phyloP scores from a whole-genome alignment of 208 protist species.

The Herpetomonas muscarum region DNA sequence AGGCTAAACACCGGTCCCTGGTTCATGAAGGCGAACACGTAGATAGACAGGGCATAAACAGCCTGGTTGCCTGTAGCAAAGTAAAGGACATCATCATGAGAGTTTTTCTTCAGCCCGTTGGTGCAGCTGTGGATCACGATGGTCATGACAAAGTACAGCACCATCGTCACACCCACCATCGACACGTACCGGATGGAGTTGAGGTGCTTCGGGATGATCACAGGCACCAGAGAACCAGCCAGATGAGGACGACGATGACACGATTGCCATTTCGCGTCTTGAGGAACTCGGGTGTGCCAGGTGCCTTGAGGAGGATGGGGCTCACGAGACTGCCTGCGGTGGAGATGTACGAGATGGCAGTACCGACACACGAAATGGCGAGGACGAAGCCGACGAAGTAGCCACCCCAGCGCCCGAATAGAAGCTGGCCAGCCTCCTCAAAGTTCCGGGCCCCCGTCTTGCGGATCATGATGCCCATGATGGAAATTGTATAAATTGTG shows the following conservation, averaged over 20 bases:
- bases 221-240: slow-evolving; percentile 61
- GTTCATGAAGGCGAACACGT: slow-evolving; percentile 61
- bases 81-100: slow-evolving; percentile 25
- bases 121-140: slow-evolving; percentile 39
- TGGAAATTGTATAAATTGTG: slow-evolving; percentile 57
- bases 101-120: slow-evolving; percentile 23
- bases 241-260: slow-evolving; percentile 32
- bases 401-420: slow-evolving; percentile 57
- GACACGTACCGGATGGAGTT: slow-evolving; percentile 73
- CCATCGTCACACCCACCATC: slow-evolving; percentile 34
- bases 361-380: slow-evolving; percentile 51
- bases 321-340: slow-evolving; percentile 41
- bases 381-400: slow-evolving; percentile 40
- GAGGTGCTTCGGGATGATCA: slow-evolving; percentile 58
- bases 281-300: slow-evolving; percentile 31
- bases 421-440: slow-evolving; percentile 31
- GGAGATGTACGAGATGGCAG: slow-evolving; percentile 43
- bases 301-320: slow-evolving; percentile 17
- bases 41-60: slow-evolving; percentile 37
- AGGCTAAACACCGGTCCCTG: slow-evolving; percentile 43
- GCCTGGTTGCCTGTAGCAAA: slow-evolving; percentile 22
- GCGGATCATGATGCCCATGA: slow-evolving; percentile 42
- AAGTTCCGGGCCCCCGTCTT: slow-evolving; percentile 41
- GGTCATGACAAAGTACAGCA: slow-evolving; percentile 50
- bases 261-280: slow-evolving; percentile 22